Base-by-base conservation (phyloP, 106 monocot genomes). In the Alisma plantagoaquatica region DNA sequence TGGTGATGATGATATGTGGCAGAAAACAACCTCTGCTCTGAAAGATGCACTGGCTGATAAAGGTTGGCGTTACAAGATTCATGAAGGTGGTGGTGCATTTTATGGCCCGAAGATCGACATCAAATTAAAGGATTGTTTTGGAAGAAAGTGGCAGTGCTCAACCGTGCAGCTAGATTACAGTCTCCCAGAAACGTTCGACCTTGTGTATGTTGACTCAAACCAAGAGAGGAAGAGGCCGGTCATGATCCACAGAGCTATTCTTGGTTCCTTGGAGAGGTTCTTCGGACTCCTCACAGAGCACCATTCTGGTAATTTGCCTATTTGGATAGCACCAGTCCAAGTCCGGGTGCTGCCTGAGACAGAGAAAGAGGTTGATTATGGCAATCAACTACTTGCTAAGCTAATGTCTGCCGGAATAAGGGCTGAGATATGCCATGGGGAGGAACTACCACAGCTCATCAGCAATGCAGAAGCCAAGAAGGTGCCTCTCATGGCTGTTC, bases 1-100 rank as follows among this genome's bases (percentile, higher is more conserved):
- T n/a, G n/a, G n/a, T n/a, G n/a, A n/a, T n/a, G n/a, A n/a, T n/a
- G n/a, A n/a, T n/a, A n/a, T n/a, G n/a, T 86, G 86, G 86, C 73
- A 81, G 29, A 86, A 74, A 56, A 81, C 86, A 64, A 86, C 86
- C 28, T 28, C 46, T 42, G 86, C 86, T n/a, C 53, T 86, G n/a
- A 67, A 43, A 74, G 67, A 81, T 30, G 86, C 86, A 58, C 71
- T 86, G 20, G 64, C 74, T 35, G 86, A 86, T 47, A 81, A 86
- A 57, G 77, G 81, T 41, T 86, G 86, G 86, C 55, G 64, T 10
- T 86, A 86, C 67, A 68, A 86, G 56, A 68, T 81, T 65, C 80
- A 86, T 61, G 86, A 80, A 69, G 86, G 86, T 59, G 86, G 86
- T 53, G 86, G 86, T 68, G 86, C 86, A 23, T 86, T 86, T 54